Evolutionary conservation across 768 basidiomycete species (phyloP).

Genomic region (Boletus fagicola): DNA sequence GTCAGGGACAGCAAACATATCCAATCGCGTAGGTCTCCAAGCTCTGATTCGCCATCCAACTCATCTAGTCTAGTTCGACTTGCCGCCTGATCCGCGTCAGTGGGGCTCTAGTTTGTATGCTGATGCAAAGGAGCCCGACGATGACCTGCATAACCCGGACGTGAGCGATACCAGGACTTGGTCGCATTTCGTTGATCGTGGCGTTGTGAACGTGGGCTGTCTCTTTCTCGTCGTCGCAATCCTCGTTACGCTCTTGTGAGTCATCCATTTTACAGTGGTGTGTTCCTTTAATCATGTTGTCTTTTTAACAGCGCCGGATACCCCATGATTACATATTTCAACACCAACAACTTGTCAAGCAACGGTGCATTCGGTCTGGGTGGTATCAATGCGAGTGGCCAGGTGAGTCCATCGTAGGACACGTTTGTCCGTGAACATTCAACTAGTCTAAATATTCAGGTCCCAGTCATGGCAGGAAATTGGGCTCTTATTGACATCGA

Average conservation of each 20-base stretch:
- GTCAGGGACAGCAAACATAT: slow-evolving; percentile 37
- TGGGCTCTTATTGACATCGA: slow-evolving; percentile 58
- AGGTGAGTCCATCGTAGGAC: slow-evolving; percentile 39
- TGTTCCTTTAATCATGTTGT: background rate
- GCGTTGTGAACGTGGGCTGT: slow-evolving; percentile 72
- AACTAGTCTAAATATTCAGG: slow-evolving; percentile 23
- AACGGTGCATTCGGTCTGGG: slow-evolving; percentile 57
- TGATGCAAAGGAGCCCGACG: slow-evolving; percentile 61
- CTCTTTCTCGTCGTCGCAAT: slow-evolving; percentile 50
- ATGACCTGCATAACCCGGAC: slow-evolving; percentile 71
- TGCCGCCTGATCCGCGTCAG: slow-evolving; percentile 60
- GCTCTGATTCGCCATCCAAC: background rate
- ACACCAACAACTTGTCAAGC: slow-evolving; percentile 26
- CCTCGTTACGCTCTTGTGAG: slow-evolving; percentile 61
- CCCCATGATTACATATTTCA: slow-evolving; percentile 42
- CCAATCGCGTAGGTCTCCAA: slow-evolving; percentile 39
- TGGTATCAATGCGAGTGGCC: slow-evolving; percentile 73
- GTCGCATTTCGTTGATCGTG: slow-evolving; percentile 54
- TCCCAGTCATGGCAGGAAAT: slow-evolving; percentile 58
- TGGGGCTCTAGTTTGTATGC: slow-evolving; percentile 64
- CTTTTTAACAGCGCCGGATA: slow-evolving; percentile 40
- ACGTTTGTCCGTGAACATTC: background rate
- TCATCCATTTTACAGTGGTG: background rate
- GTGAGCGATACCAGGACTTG: slow-evolving; percentile 30
- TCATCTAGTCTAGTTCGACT: slow-evolving; percentile 48